These are phyloP conservation scores for Lichtheimia corymbifera DNA, from an alignment of 371 early-diverging fungal species.

Conservation along the genomic window DNA sequence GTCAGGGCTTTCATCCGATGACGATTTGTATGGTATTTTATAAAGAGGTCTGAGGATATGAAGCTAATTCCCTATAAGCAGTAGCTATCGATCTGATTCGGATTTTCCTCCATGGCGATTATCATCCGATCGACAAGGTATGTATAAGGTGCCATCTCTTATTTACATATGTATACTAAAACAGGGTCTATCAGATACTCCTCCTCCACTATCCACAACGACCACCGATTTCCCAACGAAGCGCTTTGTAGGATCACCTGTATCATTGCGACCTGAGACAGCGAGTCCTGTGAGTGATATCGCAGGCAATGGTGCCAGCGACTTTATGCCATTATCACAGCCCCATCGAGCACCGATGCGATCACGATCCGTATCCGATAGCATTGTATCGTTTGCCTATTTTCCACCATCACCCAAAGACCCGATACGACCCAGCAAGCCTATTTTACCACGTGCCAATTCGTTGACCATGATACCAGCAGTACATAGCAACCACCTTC, in stretches of 20 bases:
- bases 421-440: neutral
- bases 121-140: conserved; percentile 11
- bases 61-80: neutral
- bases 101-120: conserved; percentile 17
- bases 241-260: conserved; percentile 10
- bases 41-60: conserved; percentile 3
- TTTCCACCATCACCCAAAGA: neutral
- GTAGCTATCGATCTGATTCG: conserved; percentile 18
- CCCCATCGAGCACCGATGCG: conserved; percentile 18
- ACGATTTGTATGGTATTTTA: conserved; percentile 10
- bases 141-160: neutral
- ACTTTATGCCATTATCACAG: conserved; percentile 18
- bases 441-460: conserved; percentile 12
- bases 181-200: neutral
- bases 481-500: neutral
- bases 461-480: conserved; percentile 19
- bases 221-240: neutral
- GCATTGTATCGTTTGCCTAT: conserved; percentile 6
- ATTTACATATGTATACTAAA: neutral
- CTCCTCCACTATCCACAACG: neutral
- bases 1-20: conserved; percentile 16
- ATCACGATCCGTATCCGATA: conserved; percentile 26
- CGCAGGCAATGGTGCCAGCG: conserved; percentile 13
- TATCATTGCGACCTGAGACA: conserved; percentile 7
- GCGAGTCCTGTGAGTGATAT: conserved; percentile 4